Evolutionary conservation across 2,329 filamentous ascomycete genomes (phyloP).

Genomic region (Paramyrothecium sp.): DNA sequence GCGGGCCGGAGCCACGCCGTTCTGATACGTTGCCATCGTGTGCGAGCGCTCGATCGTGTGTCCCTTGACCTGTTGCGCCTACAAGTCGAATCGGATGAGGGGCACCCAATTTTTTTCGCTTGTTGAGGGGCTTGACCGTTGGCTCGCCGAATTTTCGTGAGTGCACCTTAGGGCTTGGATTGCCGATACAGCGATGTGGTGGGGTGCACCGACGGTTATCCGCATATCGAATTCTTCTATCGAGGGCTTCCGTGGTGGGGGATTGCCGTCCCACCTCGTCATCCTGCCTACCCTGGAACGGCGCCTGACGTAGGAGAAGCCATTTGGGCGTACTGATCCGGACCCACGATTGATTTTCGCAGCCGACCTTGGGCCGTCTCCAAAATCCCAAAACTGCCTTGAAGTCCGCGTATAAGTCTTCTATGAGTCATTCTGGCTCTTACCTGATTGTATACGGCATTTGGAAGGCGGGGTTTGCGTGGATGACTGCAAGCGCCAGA

Average conservation of each 20-base stretch:
- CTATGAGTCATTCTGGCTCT: slow-evolving; percentile 18
- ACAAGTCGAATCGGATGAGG: slow-evolving; percentile 25
- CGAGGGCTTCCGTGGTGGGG: slow-evolving; percentile 17
- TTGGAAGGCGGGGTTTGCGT: slow-evolving; percentile 15
- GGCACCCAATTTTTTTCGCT: slow-evolving; percentile 34
- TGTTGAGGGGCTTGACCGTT: slow-evolving; percentile 22
- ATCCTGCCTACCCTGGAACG: slow-evolving; percentile 2
- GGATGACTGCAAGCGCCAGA: slow-evolving; percentile 6
- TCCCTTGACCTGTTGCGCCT: slow-evolving; percentile 18
- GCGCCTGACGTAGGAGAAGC: slow-evolving; percentile 5
- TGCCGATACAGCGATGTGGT: slow-evolving; percentile 24
- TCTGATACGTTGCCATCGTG: slow-evolving; percentile 61
- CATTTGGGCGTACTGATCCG: slow-evolving; percentile 8
- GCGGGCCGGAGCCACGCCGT: slow-evolving; percentile 58
- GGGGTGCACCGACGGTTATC: slow-evolving; percentile 14
- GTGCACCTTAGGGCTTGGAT: slow-evolving; percentile 36
- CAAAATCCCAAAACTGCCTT: background rate
- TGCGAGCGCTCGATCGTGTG: slow-evolving; percentile 24
- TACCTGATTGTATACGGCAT: slow-evolving; percentile 8
- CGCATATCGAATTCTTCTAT: slow-evolving; percentile 25
- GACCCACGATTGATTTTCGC: background rate
- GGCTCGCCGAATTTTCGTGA: slow-evolving; percentile 32
- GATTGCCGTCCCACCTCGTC: background rate
- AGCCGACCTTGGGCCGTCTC: no score
- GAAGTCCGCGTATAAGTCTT: background rate